Percentiles rank a stretch among this genome's conserved stretches.
Evolutionary conservation across 495 filamentous ascomycete genomes (phyloP).

Genomic region (Aspergillus saccharolyticus): DNA sequence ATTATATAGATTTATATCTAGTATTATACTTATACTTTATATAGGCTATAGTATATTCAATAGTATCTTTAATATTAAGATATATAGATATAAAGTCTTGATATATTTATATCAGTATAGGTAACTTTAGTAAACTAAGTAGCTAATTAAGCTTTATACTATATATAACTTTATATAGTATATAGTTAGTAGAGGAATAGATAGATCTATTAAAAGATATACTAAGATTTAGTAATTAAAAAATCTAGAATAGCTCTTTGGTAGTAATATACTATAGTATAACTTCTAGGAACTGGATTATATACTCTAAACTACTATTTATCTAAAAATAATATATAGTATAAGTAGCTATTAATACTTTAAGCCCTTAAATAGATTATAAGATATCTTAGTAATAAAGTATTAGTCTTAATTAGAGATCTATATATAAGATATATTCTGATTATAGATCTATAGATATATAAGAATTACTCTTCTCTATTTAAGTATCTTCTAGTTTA

Average conservation of each 20-base stretch:
- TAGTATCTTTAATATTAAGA: too few relatives aligned
- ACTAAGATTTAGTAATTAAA: not conserved
- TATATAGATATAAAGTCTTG: too few relatives aligned
- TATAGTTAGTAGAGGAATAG: not conserved
- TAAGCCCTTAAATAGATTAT: too few relatives aligned
- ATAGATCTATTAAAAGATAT: not conserved
- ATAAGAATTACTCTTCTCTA: too few relatives aligned
- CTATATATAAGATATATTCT: too few relatives aligned
- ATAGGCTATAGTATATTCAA: too few relatives aligned
- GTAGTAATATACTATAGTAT: not conserved
- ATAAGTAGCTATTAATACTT: not conserved
- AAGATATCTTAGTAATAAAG: too few relatives aligned
- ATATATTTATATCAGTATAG: too few relatives aligned
- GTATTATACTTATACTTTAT: not conserved
- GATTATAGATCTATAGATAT: too few relatives aligned
- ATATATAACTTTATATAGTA: not conserved
- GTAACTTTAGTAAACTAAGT: too few relatives aligned
- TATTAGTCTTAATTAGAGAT: too few relatives aligned
- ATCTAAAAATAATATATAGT: not conserved
- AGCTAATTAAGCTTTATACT: not conserved
- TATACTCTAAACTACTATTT: not conserved
- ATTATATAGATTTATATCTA: not conserved
- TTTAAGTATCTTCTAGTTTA: too few relatives aligned
- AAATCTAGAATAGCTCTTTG: not conserved
- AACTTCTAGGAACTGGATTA: not conserved